Base-by-base conservation (phyloP, 805 yeast genomes). In the Candida boidinii region DNA sequence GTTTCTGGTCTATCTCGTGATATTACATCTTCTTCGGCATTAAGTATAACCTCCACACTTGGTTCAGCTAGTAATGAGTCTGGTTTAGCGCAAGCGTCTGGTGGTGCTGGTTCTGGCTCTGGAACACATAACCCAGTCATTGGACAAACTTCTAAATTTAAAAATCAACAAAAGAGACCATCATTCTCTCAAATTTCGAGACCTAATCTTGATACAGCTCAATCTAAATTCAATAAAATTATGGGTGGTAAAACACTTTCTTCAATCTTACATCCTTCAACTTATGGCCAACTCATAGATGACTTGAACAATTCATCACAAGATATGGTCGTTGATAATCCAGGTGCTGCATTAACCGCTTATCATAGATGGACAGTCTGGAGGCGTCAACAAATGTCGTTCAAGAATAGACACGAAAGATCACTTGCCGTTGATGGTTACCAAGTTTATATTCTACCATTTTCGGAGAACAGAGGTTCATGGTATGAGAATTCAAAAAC, bases 341-440 rank as follows among this genome's bases (percentile, higher is more conserved):
- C n/a, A n/a, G n/a, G n/a, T n/a, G 7, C 22, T 4, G 7, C 14
- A 4, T 14, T 29, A 30, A 43, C 79, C 3, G 75, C 85, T 4
- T 86, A 86, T 49, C 79, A 79, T 49, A 82, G 82, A 46, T 90
- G 87, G 72, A 78, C 74, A 13, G 94, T 90, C 0, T 84, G 86
- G 83, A 68, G 96, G 47, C 73, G 92, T 38, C 90, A 88, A 46
- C 88, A 87, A 16, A 73, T 80, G 76, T 78, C 94, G 1, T 77
- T 90, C 42, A 73, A 82, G 37, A 76, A 76, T 36, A 69, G 87
- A 34, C 84, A 84, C 39, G 94, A 87, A 45, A 74, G 92, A 45
- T 73, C 87, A 1, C 63, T 90, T 21, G 87, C 92, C 1, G 73
- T 90, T 24, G 97, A 90, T 55, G 97, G 96, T n/a, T 95, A 86